Evolutionary conservation across 139 green algal species (phyloP), one percentile per base, ranked within the genome.

Genomic region (Pseudopediastrum boryanum): DNA sequence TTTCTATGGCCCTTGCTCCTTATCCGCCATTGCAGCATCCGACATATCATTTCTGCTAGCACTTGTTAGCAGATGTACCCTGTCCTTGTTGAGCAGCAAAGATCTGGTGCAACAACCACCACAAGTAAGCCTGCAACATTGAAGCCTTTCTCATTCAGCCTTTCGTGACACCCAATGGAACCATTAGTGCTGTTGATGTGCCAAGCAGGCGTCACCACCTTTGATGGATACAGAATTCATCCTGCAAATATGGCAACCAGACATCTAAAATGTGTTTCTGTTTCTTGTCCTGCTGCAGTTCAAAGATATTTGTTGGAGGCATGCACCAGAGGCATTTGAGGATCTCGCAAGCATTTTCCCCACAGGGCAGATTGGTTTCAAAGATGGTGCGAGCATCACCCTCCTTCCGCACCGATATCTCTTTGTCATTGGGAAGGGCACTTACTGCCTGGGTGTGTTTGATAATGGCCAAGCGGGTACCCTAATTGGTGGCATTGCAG

Each of bases 401-500:
- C 74, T 95, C 27, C 54, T 68, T 41, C 94, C 95, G 0, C 71
- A 94, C 27, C 95, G 94, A 82, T 98, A 98, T 87, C 89, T 98
- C 44, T 98, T 98, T 81, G 87, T 85, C 13, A 70, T 86, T 31
- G 23, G 39, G 43, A 43, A 48, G 0, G 88, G 85, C 13, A 89
- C 90, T 54, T 97, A 96, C 77, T 98, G 95, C 87, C 75, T 98
- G 62, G 95, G 95, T 13, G 51, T 98, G 0, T 97, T 98, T 77
- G 91, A 97, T 84, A 98, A 98, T 74, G 85, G 81, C 1, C 31
- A 63, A 4, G 41, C 77, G 36, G 95, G 95, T 19, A 94, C 91
- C 2, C 84, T 98, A 7, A 82, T 98, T 8, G 95, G 95, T 16
- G 95, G 90, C 70, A 94, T 98, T 50, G 88, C 87, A 2, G 90